Percentiles rank a stretch among this genome's conserved stretches.
Evolutionary conservation across 2,329 filamentous ascomycete genomes (phyloP).

Genomic region (Fusarium scirpi): DNA sequence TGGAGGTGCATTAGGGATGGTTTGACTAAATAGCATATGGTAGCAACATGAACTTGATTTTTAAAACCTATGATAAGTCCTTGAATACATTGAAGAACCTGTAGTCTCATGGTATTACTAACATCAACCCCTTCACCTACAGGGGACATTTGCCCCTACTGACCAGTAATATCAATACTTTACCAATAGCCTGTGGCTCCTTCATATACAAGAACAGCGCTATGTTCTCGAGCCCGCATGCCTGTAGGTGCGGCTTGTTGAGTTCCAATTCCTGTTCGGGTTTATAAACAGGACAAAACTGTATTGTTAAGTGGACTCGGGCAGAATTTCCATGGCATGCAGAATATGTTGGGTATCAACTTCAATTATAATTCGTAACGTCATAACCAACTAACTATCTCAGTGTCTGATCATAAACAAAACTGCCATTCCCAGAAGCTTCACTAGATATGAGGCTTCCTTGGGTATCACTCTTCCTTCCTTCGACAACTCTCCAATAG

Average conservation of each 20-base stretch:
- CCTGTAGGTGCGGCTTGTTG: background rate
- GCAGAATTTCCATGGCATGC: background rate
- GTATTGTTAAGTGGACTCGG: background rate
- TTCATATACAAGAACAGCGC: background rate
- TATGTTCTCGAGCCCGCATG: background rate
- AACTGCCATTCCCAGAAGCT: background rate
- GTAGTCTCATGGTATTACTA: background rate
- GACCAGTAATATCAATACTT: background rate
- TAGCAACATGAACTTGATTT: background rate
- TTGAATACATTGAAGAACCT: background rate
- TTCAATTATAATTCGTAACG: slow-evolving; percentile 1
- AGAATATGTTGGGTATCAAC: background rate
- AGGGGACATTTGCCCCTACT: too few species aligned
- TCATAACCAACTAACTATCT: background rate
- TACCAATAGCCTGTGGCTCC: background rate
- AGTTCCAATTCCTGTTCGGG: background rate
- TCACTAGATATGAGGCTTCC: background rate
- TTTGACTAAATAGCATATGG: rapidly evolving
- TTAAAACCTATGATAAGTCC: background rate
- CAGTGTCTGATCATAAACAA: background rate
- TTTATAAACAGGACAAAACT: background rate
- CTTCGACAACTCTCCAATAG: background rate
- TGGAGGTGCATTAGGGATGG: background rate
- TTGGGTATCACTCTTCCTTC: background rate
- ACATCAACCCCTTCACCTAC: background rate